Evolutionary conservation across 352 stramenopile species (phyloP), one percentile per base, ranked within the genome.

Genomic region (Globisporangium camurandrum): DNA sequence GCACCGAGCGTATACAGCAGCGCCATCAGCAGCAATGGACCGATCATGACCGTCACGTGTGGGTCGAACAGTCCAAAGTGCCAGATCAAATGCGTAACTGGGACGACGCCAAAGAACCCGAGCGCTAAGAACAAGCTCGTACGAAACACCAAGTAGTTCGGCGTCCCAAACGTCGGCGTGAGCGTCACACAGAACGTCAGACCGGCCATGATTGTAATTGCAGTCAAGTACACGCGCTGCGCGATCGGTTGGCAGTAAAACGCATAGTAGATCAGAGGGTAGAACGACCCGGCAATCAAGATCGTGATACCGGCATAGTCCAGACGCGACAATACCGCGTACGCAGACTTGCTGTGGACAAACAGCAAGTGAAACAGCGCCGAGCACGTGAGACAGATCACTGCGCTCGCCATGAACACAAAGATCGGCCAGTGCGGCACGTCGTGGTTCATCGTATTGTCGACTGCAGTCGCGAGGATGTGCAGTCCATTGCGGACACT

Each of bases 261-360:
- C 63, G 78, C 86, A 69, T 93, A 92, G 75, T 91, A 94, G 57
- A 93, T 86, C 54, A 91, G 68, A 11, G 84, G 84, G 52, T 89
- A 89, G 66, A 89, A 93, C 10, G 80, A 90, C 19, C 80, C 84
- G 16, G 78, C 80, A 45, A 94, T 91, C 47, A 94, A 72, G 61
- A 91, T 80, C 49, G 82, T 88, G 66, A 94, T 94, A 22, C 84
- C 84, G 8, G 77, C 73, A 55, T 91, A 93, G 65, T 94, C 84
- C 45, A 93, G 63, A 0, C 81, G 74, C 57, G 80, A 88, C 23
- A 93, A 63, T 50, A 93, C 71, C 49, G 84, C 71, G 57, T 86
- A 93, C 19, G 63, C 69, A 26, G 71, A 67, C 48, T 71, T 72
- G 57, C 77, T 90, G 54, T 89, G 68, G 39, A 91, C 82, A 60